phyloP scores from a whole-genome alignment of 768 basidiomycete genomes.

The Lactarius hatsudake region DNA sequence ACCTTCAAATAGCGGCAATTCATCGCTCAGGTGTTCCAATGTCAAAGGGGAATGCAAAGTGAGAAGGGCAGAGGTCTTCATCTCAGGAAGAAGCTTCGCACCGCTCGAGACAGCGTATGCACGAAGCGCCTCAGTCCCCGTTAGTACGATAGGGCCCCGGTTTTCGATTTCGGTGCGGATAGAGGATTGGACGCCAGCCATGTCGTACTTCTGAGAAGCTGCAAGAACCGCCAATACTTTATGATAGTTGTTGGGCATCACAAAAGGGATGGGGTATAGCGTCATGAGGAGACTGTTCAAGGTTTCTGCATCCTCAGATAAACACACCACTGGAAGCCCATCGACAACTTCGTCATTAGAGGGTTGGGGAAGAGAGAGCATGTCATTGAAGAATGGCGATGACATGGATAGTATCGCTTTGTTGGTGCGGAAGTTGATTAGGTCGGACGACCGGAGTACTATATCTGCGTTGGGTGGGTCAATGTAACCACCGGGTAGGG shows the following conservation, averaged over 20 bases:
- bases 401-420: conserved; percentile 32
- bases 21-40: not conserved
- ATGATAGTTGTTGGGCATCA: not conserved
- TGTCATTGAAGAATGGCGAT: conserved; percentile 34
- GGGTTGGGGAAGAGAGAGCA: conserved; percentile 31
- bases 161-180: not conserved
- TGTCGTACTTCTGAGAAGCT: conserved; percentile 29
- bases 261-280: conserved; percentile 1
- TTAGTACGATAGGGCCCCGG: not conserved
- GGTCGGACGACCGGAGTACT: conserved; percentile 33
- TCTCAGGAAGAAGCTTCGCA: not conserved
- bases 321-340: conserved; percentile 16
- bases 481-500: not conserved
- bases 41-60: not conserved
- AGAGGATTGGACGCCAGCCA: conserved; percentile 17
- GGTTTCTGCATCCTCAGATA: conserved; percentile 11
- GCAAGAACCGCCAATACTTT: conserved; percentile 6
- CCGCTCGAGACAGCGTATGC: not conserved
- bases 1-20: not conserved
- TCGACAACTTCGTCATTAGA: not conserved
- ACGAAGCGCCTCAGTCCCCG: conserved; percentile 8
- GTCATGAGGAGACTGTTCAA: conserved; percentile 4
- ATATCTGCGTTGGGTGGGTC: conserved; percentile 11
- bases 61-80: not conserved
- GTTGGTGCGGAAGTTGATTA: conserved; percentile 33